These are phyloP conservation scores for Fusarium cicatricum DNA, from an alignment of 2,329 filamentous ascomycete species.

Conservation along the genomic window DNA sequence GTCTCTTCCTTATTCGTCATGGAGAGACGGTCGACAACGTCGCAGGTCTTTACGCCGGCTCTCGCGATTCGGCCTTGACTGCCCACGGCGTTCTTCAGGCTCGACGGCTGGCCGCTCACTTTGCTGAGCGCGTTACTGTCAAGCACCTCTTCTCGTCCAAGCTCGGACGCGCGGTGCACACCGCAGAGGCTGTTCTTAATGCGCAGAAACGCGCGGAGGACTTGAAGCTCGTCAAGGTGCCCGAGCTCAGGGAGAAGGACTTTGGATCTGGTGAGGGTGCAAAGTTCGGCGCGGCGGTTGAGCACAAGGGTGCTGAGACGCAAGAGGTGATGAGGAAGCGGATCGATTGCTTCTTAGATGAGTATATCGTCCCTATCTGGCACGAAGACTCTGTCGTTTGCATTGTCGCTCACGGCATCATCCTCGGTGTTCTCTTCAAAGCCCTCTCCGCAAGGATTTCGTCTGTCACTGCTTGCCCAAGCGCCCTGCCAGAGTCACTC, in stretches of 20 bases:
- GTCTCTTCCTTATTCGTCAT: slow-evolving; percentile 81
- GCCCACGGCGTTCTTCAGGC: slow-evolving; percentile 84
- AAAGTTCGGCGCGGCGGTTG: slow-evolving; percentile 53
- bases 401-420: slow-evolving; percentile 84
- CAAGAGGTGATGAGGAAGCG: slow-evolving; percentile 71
- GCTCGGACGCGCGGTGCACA: slow-evolving; percentile 75
- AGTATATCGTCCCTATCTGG: slow-evolving; percentile 65
- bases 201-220: slow-evolving; percentile 54
- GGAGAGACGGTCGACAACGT: slow-evolving; percentile 93
- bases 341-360: slow-evolving; percentile 71
- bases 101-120: slow-evolving; percentile 71
- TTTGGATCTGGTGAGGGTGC: slow-evolving; percentile 77
- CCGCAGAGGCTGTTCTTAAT: slow-evolving; percentile 71
- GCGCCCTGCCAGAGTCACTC: slow-evolving; percentile 18
- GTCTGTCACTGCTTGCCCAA: slow-evolving; percentile 24
- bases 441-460: slow-evolving; percentile 65
- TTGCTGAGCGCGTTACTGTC: slow-evolving; percentile 55
- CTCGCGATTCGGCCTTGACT: slow-evolving; percentile 81
- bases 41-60: slow-evolving; percentile 78
- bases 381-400: slow-evolving; percentile 14
- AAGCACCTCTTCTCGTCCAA: slow-evolving; percentile 81
- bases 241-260: slow-evolving; percentile 73
- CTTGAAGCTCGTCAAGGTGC: slow-evolving; percentile 34
- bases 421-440: slow-evolving; percentile 75
- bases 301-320: slow-evolving; percentile 69